A percentile compares a stretch with the other conserved stretches of the same genome.
Evolutionary conservation across 495 filamentous ascomycete species (phyloP).

Genomic region (Lichina pygmaea): DNA sequence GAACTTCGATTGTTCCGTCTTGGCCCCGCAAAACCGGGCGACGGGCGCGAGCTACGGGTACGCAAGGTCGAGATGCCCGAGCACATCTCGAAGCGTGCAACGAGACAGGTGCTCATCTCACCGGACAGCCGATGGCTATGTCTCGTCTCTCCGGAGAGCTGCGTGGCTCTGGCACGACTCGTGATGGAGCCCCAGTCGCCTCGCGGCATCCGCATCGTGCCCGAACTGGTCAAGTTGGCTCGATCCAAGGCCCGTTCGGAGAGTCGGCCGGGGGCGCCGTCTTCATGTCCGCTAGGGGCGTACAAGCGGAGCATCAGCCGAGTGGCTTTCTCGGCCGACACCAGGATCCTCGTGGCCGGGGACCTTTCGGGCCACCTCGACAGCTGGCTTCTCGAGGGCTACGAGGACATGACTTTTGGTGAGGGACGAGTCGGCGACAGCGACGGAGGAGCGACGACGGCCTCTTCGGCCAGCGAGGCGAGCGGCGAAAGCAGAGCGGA

Average conservation of each 20-base stretch:
- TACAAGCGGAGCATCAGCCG: conserved; percentile 58
- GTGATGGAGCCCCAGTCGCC: background rate
- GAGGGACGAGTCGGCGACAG: conserved; percentile 4
- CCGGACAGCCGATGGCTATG: conserved; percentile 28
- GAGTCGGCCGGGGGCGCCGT: conserved; percentile 16
- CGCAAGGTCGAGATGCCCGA: conserved; percentile 35
- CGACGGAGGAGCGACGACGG: conserved; percentile 3
- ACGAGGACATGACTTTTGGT: conserved; percentile 14
- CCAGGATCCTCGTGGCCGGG: conserved; percentile 44
- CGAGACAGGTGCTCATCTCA: conserved; percentile 28
- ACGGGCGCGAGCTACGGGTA: conserved; percentile 29
- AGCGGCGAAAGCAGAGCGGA: conserved; percentile 3
- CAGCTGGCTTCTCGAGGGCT: conserved; percentile 45
- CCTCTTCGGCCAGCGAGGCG: conserved; percentile 10
- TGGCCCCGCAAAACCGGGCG: conserved; percentile 13
- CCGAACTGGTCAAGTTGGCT: background rate
- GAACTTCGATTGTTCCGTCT: conserved; percentile 61
- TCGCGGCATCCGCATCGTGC: background rate
- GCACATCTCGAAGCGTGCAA: conserved; percentile 25
- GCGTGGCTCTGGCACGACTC: conserved; percentile 8
- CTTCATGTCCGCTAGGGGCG: conserved; percentile 28
- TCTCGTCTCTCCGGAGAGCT: conserved; percentile 21
- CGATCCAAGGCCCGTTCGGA: conserved; percentile 5
- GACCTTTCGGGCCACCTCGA: conserved; percentile 75
- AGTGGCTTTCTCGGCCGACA: conserved; percentile 54